A percentile compares a stretch with the other conserved stretches of the same genome.
Conservation (phyloP, 345 rosid species). For the Populus tremula region DNA sequence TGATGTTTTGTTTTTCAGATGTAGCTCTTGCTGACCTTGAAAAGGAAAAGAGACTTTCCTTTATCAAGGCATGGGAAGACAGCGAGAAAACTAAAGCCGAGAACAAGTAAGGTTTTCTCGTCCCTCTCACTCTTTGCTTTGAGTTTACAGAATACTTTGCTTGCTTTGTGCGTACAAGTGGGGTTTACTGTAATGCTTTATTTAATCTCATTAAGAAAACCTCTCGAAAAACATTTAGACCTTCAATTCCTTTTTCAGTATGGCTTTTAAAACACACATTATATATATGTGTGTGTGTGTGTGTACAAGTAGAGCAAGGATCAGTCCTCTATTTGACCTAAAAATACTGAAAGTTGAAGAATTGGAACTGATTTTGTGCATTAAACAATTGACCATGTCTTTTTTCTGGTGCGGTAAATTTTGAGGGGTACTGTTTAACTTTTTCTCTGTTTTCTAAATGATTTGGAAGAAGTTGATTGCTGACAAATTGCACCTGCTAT, state of each 20-base stretch:
- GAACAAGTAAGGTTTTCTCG: constrained; percentile 55
- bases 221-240: not conserved
- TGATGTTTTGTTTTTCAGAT: constrained; percentile 46
- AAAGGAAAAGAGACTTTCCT: constrained; percentile 60
- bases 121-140: not conserved
- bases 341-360: not conserved
- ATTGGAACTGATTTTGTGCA: not conserved
- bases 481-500: not conserved
- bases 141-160: not conserved
- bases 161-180: not conserved
- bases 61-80: constrained; percentile 90
- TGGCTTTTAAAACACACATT: not conserved
- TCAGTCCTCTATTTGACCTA: not conserved
- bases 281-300: no score
- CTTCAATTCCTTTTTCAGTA: not conserved
- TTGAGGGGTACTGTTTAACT: not conserved
- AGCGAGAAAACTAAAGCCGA: constrained; percentile 76
- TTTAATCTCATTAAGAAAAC: not conserved
- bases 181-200: not conserved
- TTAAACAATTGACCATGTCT: not conserved
- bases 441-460: not conserved
- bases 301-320: not conserved
- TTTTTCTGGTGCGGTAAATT: not conserved
- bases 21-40: constrained; percentile 75
- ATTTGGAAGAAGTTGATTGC: not conserved